phyloP scores from a whole-genome alignment of 352 stramenopile genomes.

The Phytophthora citricola region DNA sequence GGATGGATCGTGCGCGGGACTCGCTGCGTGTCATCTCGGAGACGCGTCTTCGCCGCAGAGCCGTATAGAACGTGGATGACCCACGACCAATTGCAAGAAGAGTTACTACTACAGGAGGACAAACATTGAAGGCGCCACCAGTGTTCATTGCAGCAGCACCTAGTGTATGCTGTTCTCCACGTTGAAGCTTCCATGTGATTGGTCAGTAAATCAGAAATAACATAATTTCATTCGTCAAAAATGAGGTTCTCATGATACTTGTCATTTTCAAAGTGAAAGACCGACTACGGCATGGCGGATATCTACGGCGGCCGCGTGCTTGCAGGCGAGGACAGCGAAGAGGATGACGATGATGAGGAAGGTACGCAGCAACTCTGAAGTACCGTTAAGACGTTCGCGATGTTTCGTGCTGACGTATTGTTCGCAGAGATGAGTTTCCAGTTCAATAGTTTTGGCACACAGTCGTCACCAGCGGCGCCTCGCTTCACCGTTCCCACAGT shows the following conservation, averaged over 20 bases:
- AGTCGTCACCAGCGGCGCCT: constrained; percentile 26
- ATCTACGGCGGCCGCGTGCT: constrained; percentile 71
- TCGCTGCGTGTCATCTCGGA: constrained; percentile 87
- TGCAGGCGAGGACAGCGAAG: constrained; percentile 81
- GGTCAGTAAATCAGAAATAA: constrained; percentile 16
- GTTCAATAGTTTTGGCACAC: constrained; percentile 46
- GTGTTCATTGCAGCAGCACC: background rate
- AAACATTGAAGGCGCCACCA: background rate
- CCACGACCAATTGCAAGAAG: background rate
- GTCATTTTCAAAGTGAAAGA: background rate
- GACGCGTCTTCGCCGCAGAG: constrained; percentile 66
- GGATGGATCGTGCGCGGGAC: constrained; percentile 83
- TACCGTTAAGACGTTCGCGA: background rate
- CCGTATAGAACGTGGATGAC: constrained; percentile 8
- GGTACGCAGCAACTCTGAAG: constrained; percentile 6
- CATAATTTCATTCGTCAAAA: constrained; percentile 29
- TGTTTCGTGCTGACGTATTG: constrained; percentile 2
- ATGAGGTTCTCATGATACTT: background rate
- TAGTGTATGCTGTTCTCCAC: background rate
- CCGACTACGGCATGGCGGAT: constrained; percentile 44
- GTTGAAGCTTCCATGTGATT: background rate
- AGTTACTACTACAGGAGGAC: background rate
- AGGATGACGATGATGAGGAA: constrained; percentile 78
- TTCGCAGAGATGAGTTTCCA: constrained; percentile 59
- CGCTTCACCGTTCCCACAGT: constrained; percentile 41